A percentile compares a stretch with the other conserved stretches of the same genome.
phyloP scores from a whole-genome alignment of 129 eudicot genomes.

The sunflower (Helianthus annuus) region HanXRQr2.0-SUNRISE NC_035448.2:48583297-48583796 shows the following conservation, averaged over 20 bases:
- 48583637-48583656: background rate
- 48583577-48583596: background rate
- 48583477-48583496: conserved; percentile 79
- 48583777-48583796: background rate
- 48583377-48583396: background rate
- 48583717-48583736: background rate
- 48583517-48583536: conserved; percentile 99
- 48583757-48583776: background rate
- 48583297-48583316: too few relatives aligned
- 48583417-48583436: background rate
- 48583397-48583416: conserved; percentile 1
- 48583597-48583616: conserved; percentile 2
- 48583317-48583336: too few relatives aligned
- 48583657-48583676: background rate
- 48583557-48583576: conserved; percentile 17
- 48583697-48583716: background rate
- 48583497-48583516: conserved; percentile 87
- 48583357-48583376: background rate
- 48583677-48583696: background rate
- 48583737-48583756: background rate
- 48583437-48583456: conserved; percentile 22
- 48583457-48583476: conserved; percentile 98
- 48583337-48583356: too few relatives aligned
- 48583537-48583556: conserved; percentile 99
- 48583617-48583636: conserved; percentile 4